Conservation (phyloP, 805 yeast genomes). For the Nakazawaea ernobii region DNA sequence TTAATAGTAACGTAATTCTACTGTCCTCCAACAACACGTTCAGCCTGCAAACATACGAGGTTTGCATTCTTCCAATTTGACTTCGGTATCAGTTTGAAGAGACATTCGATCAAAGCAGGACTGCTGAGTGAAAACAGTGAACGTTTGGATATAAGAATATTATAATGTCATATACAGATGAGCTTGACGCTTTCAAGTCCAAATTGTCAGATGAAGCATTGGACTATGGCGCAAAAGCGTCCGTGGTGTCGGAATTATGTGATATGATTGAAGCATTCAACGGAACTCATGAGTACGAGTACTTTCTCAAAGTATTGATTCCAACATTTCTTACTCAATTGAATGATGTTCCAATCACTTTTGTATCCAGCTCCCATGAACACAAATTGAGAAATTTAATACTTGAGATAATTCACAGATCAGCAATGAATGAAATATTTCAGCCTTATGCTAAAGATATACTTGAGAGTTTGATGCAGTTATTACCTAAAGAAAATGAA, state of each 20-base stretch:
- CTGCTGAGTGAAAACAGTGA: background rate
- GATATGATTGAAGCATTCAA: conserved; percentile 84
- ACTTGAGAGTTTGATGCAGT: conserved; percentile 50
- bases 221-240: conserved; percentile 57
- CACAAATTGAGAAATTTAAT: conserved; percentile 73
- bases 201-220: conserved; percentile 49
- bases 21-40: background rate
- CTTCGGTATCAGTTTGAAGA: no score
- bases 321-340: conserved; percentile 66
- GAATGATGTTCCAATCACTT: conserved; percentile 67
- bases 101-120: no score
- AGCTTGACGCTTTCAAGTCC: conserved; percentile 63
- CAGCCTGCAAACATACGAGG: no score
- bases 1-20: background rate
- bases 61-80: no score
- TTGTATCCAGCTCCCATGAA: conserved; percentile 59
- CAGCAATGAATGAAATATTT: conserved; percentile 77
- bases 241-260: conserved; percentile 73
- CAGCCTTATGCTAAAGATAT: conserved; percentile 62
- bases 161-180: conserved; percentile 41
- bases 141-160: background rate
- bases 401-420: conserved; percentile 73
- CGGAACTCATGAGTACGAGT: conserved; percentile 75
- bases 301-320: conserved; percentile 60
- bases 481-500: conserved; percentile 79